Evolutionary conservation across 345 rosid species (phyloP).

Genomic region (Eucalyptus sp.): DNA sequence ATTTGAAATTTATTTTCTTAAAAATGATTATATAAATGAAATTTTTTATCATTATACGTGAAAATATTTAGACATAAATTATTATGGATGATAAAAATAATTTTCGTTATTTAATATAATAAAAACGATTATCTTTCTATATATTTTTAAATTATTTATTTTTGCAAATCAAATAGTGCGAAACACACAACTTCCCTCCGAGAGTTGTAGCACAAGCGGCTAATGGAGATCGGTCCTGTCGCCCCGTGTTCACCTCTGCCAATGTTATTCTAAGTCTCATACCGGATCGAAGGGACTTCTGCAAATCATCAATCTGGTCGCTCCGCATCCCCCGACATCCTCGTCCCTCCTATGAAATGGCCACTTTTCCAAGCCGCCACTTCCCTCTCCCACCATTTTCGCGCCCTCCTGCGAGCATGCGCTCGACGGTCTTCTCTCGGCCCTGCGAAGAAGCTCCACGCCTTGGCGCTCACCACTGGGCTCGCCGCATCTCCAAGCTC

Average conservation of each 20-base stretch:
- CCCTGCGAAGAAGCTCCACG: constrained; percentile 43
- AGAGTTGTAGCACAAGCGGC: not conserved
- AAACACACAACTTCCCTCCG: not conserved
- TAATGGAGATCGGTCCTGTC: not conserved
- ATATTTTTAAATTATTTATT: too few relatives aligned
- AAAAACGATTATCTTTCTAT: too few relatives aligned
- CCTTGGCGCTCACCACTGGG: constrained; percentile 42
- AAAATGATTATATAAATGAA: too few relatives aligned
- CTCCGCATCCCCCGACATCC: not conserved
- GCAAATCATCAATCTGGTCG: not conserved
- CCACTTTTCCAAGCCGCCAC: not conserved
- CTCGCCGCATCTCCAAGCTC: constrained; percentile 14
- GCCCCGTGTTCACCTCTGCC: not conserved
- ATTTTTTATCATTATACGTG: too few relatives aligned
- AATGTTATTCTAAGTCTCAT: not conserved
- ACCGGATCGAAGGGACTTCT: not conserved
- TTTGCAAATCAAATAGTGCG: too few relatives aligned
- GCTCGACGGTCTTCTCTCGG: constrained; percentile 31
- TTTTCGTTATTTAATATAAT: too few relatives aligned
- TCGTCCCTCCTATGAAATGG: constrained; percentile 19
- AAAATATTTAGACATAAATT: too few relatives aligned
- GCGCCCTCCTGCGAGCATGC: constrained; percentile 37
- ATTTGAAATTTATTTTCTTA: too few relatives aligned
- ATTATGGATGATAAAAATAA: too few relatives aligned
- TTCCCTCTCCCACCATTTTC: constrained; percentile 11